Conservation (phyloP, 2,329 filamentous ascomycete species). For the Penicillium occitanis region DNA sequence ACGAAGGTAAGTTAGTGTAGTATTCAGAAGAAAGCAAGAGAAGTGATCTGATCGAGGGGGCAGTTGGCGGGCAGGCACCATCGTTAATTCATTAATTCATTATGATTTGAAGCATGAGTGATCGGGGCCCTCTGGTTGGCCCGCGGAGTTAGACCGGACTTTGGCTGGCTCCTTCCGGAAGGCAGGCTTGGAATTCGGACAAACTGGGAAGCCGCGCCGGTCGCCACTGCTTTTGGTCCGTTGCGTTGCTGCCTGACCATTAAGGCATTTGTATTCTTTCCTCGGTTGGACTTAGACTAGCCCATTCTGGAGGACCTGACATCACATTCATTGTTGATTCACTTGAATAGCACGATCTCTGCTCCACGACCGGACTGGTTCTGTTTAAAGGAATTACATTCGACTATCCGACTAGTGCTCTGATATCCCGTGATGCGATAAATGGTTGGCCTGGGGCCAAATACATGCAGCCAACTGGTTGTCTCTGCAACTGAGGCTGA, state of each 20-base stretch:
- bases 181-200: background rate
- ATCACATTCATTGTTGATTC: background rate
- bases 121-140: slow-evolving; percentile 9
- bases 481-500: slow-evolving; percentile 4
- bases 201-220: slow-evolving; percentile 9
- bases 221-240: background rate
- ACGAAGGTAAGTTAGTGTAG: background rate
- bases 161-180: background rate
- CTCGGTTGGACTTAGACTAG: background rate
- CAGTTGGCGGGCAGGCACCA: background rate
- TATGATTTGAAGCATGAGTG: slow-evolving; percentile 8
- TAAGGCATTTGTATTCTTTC: background rate
- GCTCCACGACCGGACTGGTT: background rate
- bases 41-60: background rate
- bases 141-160: slow-evolving; percentile 13
- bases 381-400: background rate
- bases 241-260: background rate
- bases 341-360: background rate
- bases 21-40: background rate
- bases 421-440: slow-evolving; percentile 19
- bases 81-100: background rate
- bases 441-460: slow-evolving; percentile 13
- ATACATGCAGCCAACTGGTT: background rate
- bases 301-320: background rate
- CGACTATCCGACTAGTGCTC: background rate